A percentile compares a stretch with the other conserved stretches of the same genome.
Evolutionary conservation across 1,284 basidiomycete species (phyloP).

Genomic region (Hortiboletus rubellus): DNA sequence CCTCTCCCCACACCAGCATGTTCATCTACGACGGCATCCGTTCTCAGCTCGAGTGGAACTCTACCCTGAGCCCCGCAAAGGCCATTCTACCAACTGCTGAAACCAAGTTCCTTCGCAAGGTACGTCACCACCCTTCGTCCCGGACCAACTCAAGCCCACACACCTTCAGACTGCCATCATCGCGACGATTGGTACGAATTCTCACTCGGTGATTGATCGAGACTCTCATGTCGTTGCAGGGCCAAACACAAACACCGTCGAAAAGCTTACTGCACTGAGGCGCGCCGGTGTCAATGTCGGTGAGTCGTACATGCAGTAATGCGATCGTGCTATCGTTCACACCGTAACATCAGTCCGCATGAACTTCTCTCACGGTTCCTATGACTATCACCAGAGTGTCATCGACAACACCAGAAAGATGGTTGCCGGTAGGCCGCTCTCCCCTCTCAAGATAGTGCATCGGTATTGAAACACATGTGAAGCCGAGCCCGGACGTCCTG

Average conservation of each 20-base stretch:
- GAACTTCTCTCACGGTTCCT: constrained; percentile 97
- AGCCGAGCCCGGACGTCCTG: constrained; percentile 76
- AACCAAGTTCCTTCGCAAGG: constrained; percentile 89
- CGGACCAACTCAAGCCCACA: constrained; percentile 4
- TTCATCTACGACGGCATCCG: constrained; percentile 57
- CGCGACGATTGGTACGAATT: constrained; percentile 83
- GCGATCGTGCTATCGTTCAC: constrained; percentile 10
- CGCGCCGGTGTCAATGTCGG: constrained; percentile 95
- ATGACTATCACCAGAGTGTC: constrained; percentile 97
- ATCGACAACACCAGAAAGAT: constrained; percentile 94
- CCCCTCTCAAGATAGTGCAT: not conserved
- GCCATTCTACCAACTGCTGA: constrained; percentile 68
- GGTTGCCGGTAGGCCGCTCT: constrained; percentile 58
- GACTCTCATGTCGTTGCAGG: constrained; percentile 46
- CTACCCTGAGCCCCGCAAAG: constrained; percentile 72
- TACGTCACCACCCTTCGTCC: constrained; percentile 32
- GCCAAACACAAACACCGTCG: constrained; percentile 88
- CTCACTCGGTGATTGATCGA: constrained; percentile 1
- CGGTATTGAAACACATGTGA: constrained; percentile 14
- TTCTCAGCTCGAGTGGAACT: constrained; percentile 91
- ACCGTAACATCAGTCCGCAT: constrained; percentile 73
- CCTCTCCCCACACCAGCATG: constrained; percentile 37
- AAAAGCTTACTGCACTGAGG: constrained; percentile 80
- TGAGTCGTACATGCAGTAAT: constrained; percentile 42
- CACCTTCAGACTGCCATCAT: constrained; percentile 84